phyloP scores from a whole-genome alignment of 2,329 filamentous ascomycete species.

The Raffaelea arxii region DNA sequence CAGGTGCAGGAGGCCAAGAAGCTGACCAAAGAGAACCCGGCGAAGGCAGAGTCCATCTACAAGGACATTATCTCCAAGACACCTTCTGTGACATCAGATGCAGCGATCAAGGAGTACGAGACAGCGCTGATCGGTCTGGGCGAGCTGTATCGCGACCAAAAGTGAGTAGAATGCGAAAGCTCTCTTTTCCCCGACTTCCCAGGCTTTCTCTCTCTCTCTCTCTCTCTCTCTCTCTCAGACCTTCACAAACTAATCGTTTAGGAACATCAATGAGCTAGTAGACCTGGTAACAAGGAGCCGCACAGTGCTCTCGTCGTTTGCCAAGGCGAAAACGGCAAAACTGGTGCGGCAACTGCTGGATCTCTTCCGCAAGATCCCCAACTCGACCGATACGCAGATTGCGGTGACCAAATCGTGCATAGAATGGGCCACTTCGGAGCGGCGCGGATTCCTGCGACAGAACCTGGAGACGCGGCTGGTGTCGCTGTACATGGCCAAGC shows the following conservation, averaged over 20 bases:
- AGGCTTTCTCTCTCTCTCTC: background rate
- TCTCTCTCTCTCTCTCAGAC: background rate
- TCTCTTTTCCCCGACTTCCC: too few relatives aligned
- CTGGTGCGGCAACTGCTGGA: slow-evolving; percentile 94
- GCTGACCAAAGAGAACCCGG: slow-evolving; percentile 68
- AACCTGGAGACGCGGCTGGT: slow-evolving; percentile 96
- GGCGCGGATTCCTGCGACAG: slow-evolving; percentile 91
- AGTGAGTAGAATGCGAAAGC: slow-evolving; percentile 55
- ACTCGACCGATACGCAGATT: slow-evolving; percentile 91
- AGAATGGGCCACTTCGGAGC: slow-evolving; percentile 95
- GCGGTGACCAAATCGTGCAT: slow-evolving; percentile 97
- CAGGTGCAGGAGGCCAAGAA: slow-evolving; percentile 84
- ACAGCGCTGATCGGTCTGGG: slow-evolving; percentile 78
- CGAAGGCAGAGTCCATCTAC: slow-evolving; percentile 79
- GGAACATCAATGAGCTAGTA: slow-evolving; percentile 75
- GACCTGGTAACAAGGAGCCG: slow-evolving; percentile 84
- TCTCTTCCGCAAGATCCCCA: slow-evolving; percentile 85
- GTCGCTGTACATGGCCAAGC: slow-evolving; percentile 89
- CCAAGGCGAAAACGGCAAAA: slow-evolving; percentile 98
- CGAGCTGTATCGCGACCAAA: slow-evolving; percentile 84
- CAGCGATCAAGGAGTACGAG: slow-evolving; percentile 86
- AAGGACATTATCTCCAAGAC: slow-evolving; percentile 81
- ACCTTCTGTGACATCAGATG: slow-evolving; percentile 72
- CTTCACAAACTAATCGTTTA: slow-evolving; percentile 21
- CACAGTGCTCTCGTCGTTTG: slow-evolving; percentile 87